Percentiles rank a stretch among this genome's conserved stretches.
Conservation (phyloP, 371 early-diverging fungal genomes). For the Massospora cicadina region DNA sequence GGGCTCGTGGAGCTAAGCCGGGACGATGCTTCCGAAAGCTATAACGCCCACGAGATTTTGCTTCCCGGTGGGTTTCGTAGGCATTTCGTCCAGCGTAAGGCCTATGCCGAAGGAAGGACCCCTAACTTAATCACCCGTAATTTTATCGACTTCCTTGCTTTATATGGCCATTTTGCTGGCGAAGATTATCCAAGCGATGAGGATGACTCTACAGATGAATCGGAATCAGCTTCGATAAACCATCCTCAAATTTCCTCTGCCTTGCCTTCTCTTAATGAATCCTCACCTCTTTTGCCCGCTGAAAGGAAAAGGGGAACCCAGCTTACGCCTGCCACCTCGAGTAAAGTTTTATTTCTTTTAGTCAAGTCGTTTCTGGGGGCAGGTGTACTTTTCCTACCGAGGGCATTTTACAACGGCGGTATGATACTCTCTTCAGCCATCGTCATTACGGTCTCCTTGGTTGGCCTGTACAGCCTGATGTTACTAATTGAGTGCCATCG, state of each 20-base stretch:
- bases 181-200: conserved; percentile 73
- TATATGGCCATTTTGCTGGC: conserved; percentile 90
- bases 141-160: conserved; percentile 83
- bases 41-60: background rate
- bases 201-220: conserved; percentile 28
- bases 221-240: background rate
- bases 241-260: background rate
- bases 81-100: conserved; percentile 54
- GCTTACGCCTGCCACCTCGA: conserved; percentile 22
- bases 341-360: conserved; percentile 54
- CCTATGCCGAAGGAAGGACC: conserved; percentile 30
- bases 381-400: conserved; percentile 61
- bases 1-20: background rate
- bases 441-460: conserved; percentile 37
- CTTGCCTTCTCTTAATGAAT: background rate
- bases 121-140: conserved; percentile 60
- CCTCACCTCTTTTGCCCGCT: background rate
- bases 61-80: conserved; percentile 79
- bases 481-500: conserved; percentile 45
- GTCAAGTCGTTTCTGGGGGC: conserved; percentile 68
- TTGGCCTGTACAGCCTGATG: conserved; percentile 48
- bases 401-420: conserved; percentile 65
- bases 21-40: background rate
- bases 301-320: conserved; percentile 13
- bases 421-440: conserved; percentile 40